Percentiles rank a stretch among this genome's conserved stretches.
These are phyloP conservation scores for Euphrasia arctica DNA, from an alignment of 305 asterid genomes.

Conservation along the genomic window DNA sequence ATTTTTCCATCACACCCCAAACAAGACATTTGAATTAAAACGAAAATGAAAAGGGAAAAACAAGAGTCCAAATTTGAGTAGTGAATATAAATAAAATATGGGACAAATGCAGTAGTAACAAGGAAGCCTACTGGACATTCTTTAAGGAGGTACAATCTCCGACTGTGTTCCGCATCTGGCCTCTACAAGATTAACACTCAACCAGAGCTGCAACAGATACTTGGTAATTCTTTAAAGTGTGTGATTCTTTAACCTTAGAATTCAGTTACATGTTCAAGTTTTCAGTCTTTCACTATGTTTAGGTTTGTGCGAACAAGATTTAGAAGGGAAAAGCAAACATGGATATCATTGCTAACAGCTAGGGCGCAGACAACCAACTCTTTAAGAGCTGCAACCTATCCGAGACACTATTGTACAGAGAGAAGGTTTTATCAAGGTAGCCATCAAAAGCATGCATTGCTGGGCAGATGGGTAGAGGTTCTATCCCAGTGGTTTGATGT, in stretches of 20 bases:
- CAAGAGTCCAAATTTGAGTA: not conserved
- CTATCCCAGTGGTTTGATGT: too few species aligned
- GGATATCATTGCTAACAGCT: slow-evolving; percentile 3
- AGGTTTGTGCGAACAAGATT: not conserved
- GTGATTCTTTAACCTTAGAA: not conserved
- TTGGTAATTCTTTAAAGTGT: not conserved
- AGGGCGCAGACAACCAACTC: not conserved
- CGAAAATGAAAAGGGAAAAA: not conserved
- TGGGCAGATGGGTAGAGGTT: too few species aligned
- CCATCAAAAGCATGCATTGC: too few species aligned
- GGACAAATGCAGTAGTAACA: not conserved
- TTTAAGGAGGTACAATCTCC: not conserved
- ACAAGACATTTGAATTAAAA: not conserved
- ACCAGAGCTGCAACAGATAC: not conserved
- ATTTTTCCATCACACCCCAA: not conserved
- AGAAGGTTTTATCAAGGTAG: too few species aligned
- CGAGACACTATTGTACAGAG: not conserved
- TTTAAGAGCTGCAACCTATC: slow-evolving; percentile 3
- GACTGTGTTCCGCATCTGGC: not conserved
- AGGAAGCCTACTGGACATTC: not conserved
- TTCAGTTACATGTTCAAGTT: not conserved
- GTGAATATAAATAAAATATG: not conserved
- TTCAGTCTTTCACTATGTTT: not conserved
- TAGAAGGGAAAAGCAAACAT: slow-evolving; percentile 18
- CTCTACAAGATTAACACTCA: not conserved